A percentile compares a stretch with the other conserved stretches of the same genome.
phyloP scores from a whole-genome alignment of 2,329 filamentous ascomycete genomes.

The Paradendryphiella salina region DNA sequence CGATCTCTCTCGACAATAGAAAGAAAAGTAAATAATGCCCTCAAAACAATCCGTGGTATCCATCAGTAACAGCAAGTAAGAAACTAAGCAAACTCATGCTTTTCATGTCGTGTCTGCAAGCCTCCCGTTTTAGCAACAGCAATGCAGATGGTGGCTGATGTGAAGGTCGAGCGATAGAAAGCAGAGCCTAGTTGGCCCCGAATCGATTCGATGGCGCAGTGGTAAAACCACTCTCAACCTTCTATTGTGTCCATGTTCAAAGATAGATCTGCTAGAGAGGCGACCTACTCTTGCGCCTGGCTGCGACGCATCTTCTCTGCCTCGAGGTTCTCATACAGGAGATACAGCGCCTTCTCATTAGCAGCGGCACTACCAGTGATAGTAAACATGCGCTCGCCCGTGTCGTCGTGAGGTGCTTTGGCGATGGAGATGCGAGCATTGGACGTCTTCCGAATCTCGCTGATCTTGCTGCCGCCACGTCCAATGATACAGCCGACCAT shows the following conservation, averaged over 20 bases:
- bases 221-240: not conserved
- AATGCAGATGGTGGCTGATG: slow-evolving; percentile 7
- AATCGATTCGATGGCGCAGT: slow-evolving; percentile 1
- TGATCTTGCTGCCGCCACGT: slow-evolving; percentile 93
- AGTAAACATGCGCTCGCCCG: slow-evolving; percentile 98
- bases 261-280: slow-evolving; percentile 4
- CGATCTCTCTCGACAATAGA: slow-evolving; percentile 29
- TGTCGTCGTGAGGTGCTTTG: slow-evolving; percentile 95
- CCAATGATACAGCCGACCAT: slow-evolving; percentile 99
- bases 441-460: slow-evolving; percentile 95
- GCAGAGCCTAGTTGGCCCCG: slow-evolving; percentile 5
- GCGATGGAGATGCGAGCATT: slow-evolving; percentile 97
- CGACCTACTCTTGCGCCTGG: slow-evolving; percentile 60
- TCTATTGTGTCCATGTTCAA: not conserved
- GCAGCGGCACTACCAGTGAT: slow-evolving; percentile 94
- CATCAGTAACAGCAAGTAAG: slow-evolving; percentile 37
- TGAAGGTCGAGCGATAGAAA: slow-evolving; percentile 1
- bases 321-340: slow-evolving; percentile 98
- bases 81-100: slow-evolving; percentile 40
- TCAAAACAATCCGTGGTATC: slow-evolving; percentile 38
- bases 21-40: slow-evolving; percentile 38
- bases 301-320: slow-evolving; percentile 98
- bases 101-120: slow-evolving; percentile 26
- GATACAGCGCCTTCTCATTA: slow-evolving; percentile 93
- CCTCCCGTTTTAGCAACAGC: slow-evolving; percentile 2